A percentile compares a stretch with the other conserved stretches of the same genome.
These are phyloP conservation scores for Penicillium decumbens DNA, from an alignment of 2,329 filamentous ascomycete species.

Conservation along the genomic window DNA sequence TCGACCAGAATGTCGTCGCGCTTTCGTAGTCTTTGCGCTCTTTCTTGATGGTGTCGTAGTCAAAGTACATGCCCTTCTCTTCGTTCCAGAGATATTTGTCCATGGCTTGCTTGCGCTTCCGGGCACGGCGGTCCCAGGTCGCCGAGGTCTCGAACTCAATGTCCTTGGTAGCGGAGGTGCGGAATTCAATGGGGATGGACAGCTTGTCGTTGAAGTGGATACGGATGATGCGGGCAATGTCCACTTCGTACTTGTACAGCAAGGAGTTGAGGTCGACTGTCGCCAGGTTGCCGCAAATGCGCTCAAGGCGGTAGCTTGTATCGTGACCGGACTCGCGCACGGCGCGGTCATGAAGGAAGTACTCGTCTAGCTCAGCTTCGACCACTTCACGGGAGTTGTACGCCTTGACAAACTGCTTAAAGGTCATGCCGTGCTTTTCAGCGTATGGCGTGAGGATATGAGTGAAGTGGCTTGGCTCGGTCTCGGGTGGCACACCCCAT, in stretches of 20 bases:
- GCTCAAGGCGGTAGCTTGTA: constrained; percentile 88
- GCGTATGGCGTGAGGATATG: constrained; percentile 78
- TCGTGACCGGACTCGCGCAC: constrained; percentile 96
- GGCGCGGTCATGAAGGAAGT: constrained; percentile 92
- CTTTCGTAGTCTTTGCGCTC: constrained; percentile 80
- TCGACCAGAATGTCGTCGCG: constrained; percentile 92
- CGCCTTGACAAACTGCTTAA: constrained; percentile 77
- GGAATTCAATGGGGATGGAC: constrained; percentile 76
- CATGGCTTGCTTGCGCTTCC: constrained; percentile 75
- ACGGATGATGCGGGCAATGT: constrained; percentile 83
- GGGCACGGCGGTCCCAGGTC: constrained; percentile 83
- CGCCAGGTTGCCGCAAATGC: constrained; percentile 78
- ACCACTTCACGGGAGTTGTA: constrained; percentile 75
- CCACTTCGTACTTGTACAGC: constrained; percentile 93
- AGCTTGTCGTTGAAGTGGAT: constrained; percentile 78
- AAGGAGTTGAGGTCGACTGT: constrained; percentile 93
- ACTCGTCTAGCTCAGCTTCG: constrained; percentile 88
- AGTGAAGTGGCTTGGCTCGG: constrained; percentile 78
- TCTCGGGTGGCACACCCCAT: constrained; percentile 83
- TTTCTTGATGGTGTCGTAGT: constrained; percentile 84
- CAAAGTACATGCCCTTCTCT: constrained; percentile 91
- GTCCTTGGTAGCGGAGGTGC: constrained; percentile 59
- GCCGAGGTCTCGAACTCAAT: constrained; percentile 76
- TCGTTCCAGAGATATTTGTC: constrained; percentile 95
- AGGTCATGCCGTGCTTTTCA: constrained; percentile 75